Percentiles rank a stretch among this genome's conserved stretches.
phyloP scores from a whole-genome alignment of 148 eudicot species.

The Arbutus unedo region DNA sequence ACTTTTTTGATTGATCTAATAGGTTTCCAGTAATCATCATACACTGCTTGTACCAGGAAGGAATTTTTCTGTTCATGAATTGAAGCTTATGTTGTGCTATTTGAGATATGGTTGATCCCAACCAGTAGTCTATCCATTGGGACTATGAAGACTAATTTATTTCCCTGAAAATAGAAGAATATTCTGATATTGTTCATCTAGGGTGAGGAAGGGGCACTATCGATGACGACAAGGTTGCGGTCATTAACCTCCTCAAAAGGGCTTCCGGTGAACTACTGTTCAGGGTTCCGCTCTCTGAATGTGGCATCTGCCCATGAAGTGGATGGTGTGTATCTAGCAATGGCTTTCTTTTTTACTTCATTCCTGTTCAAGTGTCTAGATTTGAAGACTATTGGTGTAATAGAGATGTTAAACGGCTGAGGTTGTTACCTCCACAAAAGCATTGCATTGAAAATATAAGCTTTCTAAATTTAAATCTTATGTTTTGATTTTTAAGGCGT shows the following conservation, averaged over 20 bases:
- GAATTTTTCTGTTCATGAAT: neutral
- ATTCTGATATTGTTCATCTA: constrained; percentile 25
- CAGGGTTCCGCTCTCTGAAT: constrained; percentile 80
- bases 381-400: neutral
- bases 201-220: constrained; percentile 99
- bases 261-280: constrained; percentile 92
- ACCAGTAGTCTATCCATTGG: neutral
- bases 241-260: constrained; percentile 75
- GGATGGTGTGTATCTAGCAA: constrained; percentile 55
- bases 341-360: neutral
- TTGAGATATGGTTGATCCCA: neutral
- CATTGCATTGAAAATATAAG: neutral
- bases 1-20: neutral
- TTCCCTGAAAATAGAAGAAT: constrained; percentile 10
- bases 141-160: neutral
- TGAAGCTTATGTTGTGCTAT: neutral
- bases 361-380: neutral
- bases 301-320: constrained; percentile 47
- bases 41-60: neutral
- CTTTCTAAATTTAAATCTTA: constrained; percentile 5
- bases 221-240: constrained; percentile 82
- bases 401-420: neutral
- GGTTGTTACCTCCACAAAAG: constrained; percentile 3
- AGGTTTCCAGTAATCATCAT: neutral
- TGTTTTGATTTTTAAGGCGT: constrained; percentile 49